A percentile compares a stretch with the other conserved stretches of the same genome.
Evolutionary conservation across 352 stramenopile genomes (phyloP).

Genomic region (Phytopythium aichiense): DNA sequence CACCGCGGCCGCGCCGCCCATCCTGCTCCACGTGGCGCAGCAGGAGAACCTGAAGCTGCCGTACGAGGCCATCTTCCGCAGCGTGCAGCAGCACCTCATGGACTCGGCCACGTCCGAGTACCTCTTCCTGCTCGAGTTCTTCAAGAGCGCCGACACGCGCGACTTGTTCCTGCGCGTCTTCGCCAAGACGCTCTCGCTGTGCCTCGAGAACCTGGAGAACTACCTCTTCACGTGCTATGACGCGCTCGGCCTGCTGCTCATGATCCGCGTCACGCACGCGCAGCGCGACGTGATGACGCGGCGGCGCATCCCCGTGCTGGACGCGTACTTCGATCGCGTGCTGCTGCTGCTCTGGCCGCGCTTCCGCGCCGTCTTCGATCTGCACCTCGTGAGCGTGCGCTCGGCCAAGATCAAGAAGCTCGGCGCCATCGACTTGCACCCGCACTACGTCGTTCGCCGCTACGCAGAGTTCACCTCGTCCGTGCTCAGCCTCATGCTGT

Average conservation of each 20-base stretch:
- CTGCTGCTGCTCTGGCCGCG: conserved; percentile 95
- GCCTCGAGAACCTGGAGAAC: conserved; percentile 98
- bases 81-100: conserved; percentile 96
- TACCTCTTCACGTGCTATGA: conserved; percentile 98
- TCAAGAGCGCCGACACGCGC: conserved; percentile 71
- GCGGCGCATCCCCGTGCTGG: conserved; percentile 86
- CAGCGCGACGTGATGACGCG: conserved; percentile 84
- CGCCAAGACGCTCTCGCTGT: conserved; percentile 92
- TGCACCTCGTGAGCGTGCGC: conserved; percentile 92
- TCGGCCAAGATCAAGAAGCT: conserved; percentile 88
- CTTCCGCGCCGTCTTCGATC: conserved; percentile 96
- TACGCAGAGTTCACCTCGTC: conserved; percentile 98
- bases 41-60: conserved; percentile 90
- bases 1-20: conserved; percentile 69
- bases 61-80: conserved; percentile 97
- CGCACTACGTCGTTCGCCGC: conserved; percentile 95
- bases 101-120: conserved; percentile 98
- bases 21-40: conserved; percentile 94
- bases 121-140: conserved; percentile 95
- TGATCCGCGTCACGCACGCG: conserved; percentile 95
- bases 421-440: conserved; percentile 92
- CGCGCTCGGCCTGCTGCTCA: conserved; percentile 96
- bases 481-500: conserved; percentile 90
- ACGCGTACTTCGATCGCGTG: conserved; percentile 96
- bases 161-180: conserved; percentile 96